phyloP scores from a whole-genome alignment of 2,329 filamentous ascomycete species.

The Immersiporthe knoxdaviesiana region DNA sequence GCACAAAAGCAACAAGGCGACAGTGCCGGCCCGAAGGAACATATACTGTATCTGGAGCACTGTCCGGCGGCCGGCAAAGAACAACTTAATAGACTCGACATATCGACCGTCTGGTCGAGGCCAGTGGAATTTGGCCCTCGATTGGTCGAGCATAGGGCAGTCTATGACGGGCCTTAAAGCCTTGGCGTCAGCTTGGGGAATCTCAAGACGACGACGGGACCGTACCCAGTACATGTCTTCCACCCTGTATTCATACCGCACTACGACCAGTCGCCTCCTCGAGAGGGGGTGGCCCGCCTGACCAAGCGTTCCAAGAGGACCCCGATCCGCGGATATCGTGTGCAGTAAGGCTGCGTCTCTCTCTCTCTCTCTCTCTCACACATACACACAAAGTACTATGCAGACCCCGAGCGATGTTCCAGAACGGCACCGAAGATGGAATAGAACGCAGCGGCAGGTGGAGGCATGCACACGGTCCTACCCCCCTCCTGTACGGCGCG shows the following conservation, averaged over 20 bases:
- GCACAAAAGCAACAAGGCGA: not conserved
- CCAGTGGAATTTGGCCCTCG: not conserved
- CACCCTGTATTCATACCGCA: not conserved
- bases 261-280: not conserved
- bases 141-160: not conserved
- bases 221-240: not conserved
- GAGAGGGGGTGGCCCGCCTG: constrained; percentile 4
- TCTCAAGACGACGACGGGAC: not conserved
- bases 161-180: not conserved
- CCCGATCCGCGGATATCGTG: not conserved
- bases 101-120: not conserved
- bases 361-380: too few species aligned
- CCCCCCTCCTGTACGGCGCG: not conserved
- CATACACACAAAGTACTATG: constrained; percentile 3
- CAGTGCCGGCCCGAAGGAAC: not conserved
- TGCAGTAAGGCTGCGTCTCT: not conserved
- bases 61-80: constrained; percentile 1
- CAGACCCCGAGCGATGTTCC: constrained; percentile 21
- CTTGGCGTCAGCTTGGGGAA: constrained; percentile 4
- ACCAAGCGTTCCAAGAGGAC: constrained; percentile 7
- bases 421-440: constrained; percentile 16
- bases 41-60: not conserved
- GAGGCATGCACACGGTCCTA: constrained; percentile 3
- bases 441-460: not conserved
- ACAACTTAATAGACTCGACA: not conserved